Base-by-base conservation (phyloP, 179 eudicot genomes). In the Spergularia azorica region DNA sequence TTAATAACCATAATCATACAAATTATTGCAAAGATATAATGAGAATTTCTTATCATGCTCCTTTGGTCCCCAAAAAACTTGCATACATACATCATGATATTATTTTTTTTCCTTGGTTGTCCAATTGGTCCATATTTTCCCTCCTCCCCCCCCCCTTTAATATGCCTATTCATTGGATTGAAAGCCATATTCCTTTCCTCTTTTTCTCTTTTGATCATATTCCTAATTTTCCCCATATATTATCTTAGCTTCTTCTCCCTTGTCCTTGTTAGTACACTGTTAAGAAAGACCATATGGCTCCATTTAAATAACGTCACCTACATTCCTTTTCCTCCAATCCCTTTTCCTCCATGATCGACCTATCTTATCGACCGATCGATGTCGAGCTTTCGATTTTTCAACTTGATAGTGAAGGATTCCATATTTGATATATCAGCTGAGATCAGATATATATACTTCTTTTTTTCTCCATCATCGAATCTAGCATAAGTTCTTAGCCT, bases 161-260 rank as follows among this genome's bases (percentile, higher is more conserved):
- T 26, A 73, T 77, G 71, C 62, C 71, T 63, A 71, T 81, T 66
- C 56, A 39, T 58, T 76, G 63, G 77, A 77, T 81, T 55, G 64
- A 81, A 81, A 81, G 84, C 75, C 78, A 77, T 73, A 77, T 73
- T 77, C 84, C 78, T 73, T 77, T 77, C 20, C 46, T 32, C 67
- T 74, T 79, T 18, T 18, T 38, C 69, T 39, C 58, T n/a, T 69
- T 76, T 43, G 48, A 43, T 48, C 80, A 77, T 77, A 67, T 77
- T 81, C 84, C 72, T 60, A 75, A 26, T 62, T 59, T 65, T 54
- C 70, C 43, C 68, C 18, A 32, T 41, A 52, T 38, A 51, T 52
- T 17, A 11, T 15, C n/a, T 26, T 70, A 26, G 32, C 65, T 73
- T 20, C 59, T 8, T 60, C 17, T 26, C 32, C 32, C 32, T 26